Evolutionary conservation across 345 rosid genomes (phyloP).

Genomic region (Syzygium jambos): DNA sequence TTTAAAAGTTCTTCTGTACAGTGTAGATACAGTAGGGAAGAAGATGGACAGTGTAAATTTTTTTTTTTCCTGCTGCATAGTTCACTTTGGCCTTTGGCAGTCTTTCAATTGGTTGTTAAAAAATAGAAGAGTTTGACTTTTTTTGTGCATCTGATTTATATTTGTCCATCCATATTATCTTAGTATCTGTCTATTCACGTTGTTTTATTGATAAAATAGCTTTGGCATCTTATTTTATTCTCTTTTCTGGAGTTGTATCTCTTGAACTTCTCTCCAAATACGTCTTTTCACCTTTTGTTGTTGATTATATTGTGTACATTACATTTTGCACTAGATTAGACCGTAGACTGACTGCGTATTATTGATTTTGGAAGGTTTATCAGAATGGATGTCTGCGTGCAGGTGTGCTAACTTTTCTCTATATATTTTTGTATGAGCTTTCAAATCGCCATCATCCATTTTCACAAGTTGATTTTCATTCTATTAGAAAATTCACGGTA

Average conservation of each 20-base stretch:
- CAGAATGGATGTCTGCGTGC: constrained; percentile 38
- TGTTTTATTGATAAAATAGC: not conserved
- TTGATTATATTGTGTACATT: not conserved
- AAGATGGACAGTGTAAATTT: not conserved
- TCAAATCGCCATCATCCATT: not conserved
- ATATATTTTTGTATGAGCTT: not conserved
- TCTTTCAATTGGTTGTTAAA: not conserved
- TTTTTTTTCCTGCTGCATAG: not conserved
- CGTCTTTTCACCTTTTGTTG: not conserved
- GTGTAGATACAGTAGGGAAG: not conserved
- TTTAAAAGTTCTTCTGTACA: no score
- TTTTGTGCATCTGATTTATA: not conserved
- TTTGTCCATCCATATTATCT: not conserved
- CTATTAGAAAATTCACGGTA: constrained; percentile 39
- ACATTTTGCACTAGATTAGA: not conserved
- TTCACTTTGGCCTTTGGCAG: not conserved
- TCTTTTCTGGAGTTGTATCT: not conserved
- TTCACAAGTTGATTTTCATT: not conserved
- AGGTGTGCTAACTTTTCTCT: constrained; percentile 32
- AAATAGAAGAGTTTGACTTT: not conserved
- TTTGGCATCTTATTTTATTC: not conserved
- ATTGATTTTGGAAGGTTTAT: constrained; percentile 31
- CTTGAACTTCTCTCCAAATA: not conserved
- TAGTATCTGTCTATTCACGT: not conserved
- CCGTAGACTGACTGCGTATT: constrained; percentile 17